Base-by-base conservation (phyloP, 2,329 filamentous ascomycete species). In the Botrytis hyacinthi region DNA sequence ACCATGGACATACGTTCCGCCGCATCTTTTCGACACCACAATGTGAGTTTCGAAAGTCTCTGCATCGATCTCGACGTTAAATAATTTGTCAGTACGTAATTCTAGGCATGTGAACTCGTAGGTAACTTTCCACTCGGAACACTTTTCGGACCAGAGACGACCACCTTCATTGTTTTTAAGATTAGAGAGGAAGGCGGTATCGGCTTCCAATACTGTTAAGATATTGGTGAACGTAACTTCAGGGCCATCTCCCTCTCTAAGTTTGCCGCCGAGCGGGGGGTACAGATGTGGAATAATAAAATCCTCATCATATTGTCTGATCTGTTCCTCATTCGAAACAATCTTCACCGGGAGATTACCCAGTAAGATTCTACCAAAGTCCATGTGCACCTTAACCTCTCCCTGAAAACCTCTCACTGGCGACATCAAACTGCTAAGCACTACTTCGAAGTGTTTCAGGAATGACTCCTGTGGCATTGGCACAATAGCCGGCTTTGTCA, bases 331-430 rank as follows among this genome's bases (percentile, higher is more conserved):
- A 18, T 69, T 63, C 6, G 75, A 75, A 69, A 77, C 54, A 14
- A 73, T 72, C 9, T 63, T 73, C 18, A 61, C 42, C 29, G 73
- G 65, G 14, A 79, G 40, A 26, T 72, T 70, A 22, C 66, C 65
- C 16, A 79, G 35, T 3, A 80, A 57, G 32, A 80, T 78, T 7
- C 79, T 77, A 57, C 80, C 80, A 73, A 81, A 80, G 22, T 80
- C 75, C 22, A 74, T 75, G 37, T 78, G 74, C 22, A 81, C 67
- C 14, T 37, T 62, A 48, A 80, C 26, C 32, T 78, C 44, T 26
- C 80, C 80, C 42, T 61, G 74, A 68, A 79, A 80, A 26, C 76
- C 77, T 37, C 76, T 73, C 32, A 79, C 48, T 3, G 60, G 73
- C 12, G 70, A n/a, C 66, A 81, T 63, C 54, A 81, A 65, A 20